Conservation (phyloP, 345 rosid genomes). For the Hevea brasiliensis region DNA sequence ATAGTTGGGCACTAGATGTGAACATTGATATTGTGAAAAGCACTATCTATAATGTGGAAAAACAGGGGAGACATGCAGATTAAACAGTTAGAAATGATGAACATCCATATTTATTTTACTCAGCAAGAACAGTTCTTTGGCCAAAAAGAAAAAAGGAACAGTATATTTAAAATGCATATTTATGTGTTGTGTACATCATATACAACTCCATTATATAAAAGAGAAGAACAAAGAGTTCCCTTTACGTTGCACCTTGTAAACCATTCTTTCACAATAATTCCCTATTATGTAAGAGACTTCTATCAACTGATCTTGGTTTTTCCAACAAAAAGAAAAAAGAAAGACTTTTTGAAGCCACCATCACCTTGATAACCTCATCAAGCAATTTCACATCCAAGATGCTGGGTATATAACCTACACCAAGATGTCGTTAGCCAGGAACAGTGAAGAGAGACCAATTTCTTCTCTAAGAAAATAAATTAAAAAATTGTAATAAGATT, state of each 20-base stretch:
- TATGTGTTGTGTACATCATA: neutral
- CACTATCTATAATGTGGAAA: neutral
- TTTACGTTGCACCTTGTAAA: neutral
- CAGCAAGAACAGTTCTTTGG: no score
- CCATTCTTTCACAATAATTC: neutral
- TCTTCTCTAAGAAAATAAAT: slow-evolving; percentile 7
- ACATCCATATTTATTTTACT: neutral
- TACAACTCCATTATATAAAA: neutral
- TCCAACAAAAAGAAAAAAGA: neutral
- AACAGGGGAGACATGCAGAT: neutral
- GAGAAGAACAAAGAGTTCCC: neutral
- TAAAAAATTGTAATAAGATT: slow-evolving; percentile 9
- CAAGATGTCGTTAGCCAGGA: slow-evolving; percentile 13
- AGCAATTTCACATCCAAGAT: slow-evolving; percentile 80
- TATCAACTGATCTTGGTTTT: slow-evolving; percentile 7
- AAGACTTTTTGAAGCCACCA: neutral
- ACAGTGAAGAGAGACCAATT: slow-evolving; percentile 14
- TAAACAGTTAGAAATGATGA: neutral
- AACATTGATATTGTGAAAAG: neutral
- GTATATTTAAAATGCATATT: neutral
- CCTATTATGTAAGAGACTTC: neutral
- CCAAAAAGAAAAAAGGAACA: slow-evolving; percentile 4
- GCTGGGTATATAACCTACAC: slow-evolving; percentile 76
- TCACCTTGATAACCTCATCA: slow-evolving; percentile 83
- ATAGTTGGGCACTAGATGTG: neutral